Percentiles rank a stretch among this genome's conserved stretches.
phyloP scores from a whole-genome alignment of 306 rosid species.

The Hippophae tibetana region DNA sequence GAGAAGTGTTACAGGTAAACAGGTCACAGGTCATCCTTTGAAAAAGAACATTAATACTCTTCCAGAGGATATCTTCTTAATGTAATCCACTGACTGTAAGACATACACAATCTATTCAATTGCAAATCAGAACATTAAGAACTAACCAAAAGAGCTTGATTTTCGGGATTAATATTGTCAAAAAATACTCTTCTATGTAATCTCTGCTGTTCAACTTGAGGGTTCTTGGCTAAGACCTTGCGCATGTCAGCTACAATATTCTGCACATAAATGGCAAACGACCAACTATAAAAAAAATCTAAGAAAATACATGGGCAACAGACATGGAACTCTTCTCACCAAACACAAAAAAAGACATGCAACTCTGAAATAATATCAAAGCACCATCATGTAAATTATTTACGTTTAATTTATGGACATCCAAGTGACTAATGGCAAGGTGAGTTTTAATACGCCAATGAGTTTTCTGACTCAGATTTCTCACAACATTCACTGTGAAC shows the following conservation, averaged over 20 bases:
- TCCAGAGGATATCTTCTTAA: too few species aligned
- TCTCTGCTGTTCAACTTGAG: slow-evolving; percentile 91
- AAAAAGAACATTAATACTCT: too few species aligned
- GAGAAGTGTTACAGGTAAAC: neutral
- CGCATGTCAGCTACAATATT: slow-evolving; percentile 94
- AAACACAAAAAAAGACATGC: neutral
- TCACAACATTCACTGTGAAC: slow-evolving; percentile 79
- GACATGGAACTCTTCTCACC: slow-evolving; percentile 2
- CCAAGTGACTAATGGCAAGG: slow-evolving; percentile 88
- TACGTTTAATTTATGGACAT: slow-evolving; percentile 78
- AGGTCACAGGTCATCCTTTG: too few species aligned
- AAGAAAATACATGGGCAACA: slow-evolving; percentile 11
- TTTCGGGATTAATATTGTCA: slow-evolving; percentile 71
- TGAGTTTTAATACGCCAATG: slow-evolving; percentile 98
- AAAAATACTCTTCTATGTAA: slow-evolving; percentile 93
- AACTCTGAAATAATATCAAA: slow-evolving; percentile 9
- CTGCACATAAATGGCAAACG: slow-evolving; percentile 32
- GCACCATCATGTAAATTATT: slow-evolving; percentile 6
- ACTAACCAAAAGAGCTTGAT: slow-evolving; percentile 89
- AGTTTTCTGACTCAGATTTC: slow-evolving; percentile 85
- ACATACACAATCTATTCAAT: neutral
- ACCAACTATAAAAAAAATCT: neutral
- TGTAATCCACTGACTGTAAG: too few species aligned
- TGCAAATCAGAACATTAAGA: slow-evolving; percentile 16
- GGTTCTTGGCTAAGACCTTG: slow-evolving; percentile 90